Conservation (phyloP, 805 yeast genomes). For the Groenewaldozyma tartarivorans region DNA sequence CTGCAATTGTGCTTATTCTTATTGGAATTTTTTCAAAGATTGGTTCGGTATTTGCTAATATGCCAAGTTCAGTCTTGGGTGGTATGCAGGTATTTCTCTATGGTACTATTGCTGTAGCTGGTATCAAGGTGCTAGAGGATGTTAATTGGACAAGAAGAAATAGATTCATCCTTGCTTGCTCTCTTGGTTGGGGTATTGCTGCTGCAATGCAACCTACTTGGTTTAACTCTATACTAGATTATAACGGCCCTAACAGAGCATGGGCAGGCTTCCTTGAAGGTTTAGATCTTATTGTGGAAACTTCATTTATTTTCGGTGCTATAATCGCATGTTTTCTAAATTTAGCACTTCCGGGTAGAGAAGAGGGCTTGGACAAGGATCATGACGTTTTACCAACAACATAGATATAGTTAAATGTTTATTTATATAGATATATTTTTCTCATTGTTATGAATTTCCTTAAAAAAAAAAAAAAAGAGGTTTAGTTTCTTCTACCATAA, state of each 20-base stretch:
- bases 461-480: too few relatives aligned
- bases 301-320: slow-evolving; percentile 36
- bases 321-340: slow-evolving; percentile 33
- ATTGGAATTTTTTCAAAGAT: slow-evolving; percentile 70
- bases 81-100: slow-evolving; percentile 47
- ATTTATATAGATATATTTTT: too few relatives aligned
- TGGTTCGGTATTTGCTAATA: slow-evolving; percentile 61
- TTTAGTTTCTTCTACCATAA: too few relatives aligned
- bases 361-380: too few relatives aligned
- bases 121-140: slow-evolving; percentile 43
- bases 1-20: slow-evolving; percentile 53
- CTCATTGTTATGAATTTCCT: too few relatives aligned
- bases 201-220: slow-evolving; percentile 31
- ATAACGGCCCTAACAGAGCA: slow-evolving; percentile 29
- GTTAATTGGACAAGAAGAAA: slow-evolving; percentile 37
- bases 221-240: slow-evolving; percentile 34
- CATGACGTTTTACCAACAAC: too few relatives aligned
- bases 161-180: slow-evolving; percentile 34
- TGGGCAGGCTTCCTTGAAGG: slow-evolving; percentile 34
- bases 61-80: slow-evolving; percentile 52
- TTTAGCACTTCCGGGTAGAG: slow-evolving; percentile 31
- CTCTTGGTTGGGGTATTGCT: slow-evolving; percentile 35
- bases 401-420: too few relatives aligned
- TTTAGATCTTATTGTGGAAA: slow-evolving; percentile 35
- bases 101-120: slow-evolving; percentile 53